Evolutionary conservation across 257 asterid species (phyloP).

Genomic region (Perilla frutescens): DNA sequence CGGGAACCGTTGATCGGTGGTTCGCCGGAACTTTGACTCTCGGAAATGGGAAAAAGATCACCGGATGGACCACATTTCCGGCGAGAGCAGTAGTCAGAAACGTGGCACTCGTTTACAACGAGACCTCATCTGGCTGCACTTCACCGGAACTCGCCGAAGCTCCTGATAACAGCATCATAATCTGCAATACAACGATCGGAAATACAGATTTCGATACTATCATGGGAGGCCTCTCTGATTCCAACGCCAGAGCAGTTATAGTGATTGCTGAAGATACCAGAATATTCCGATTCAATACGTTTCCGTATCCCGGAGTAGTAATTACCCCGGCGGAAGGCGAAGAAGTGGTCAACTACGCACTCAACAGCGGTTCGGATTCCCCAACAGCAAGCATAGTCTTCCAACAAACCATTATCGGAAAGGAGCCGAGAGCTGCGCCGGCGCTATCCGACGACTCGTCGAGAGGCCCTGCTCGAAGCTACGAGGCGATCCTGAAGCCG

Average conservation of each 20-base stretch:
- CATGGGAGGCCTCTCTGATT: background rate
- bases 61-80: slow-evolving; percentile 47
- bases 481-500: slow-evolving; percentile 44
- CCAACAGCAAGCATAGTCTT: slow-evolving; percentile 44
- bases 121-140: slow-evolving; percentile 31
- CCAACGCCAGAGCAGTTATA: slow-evolving; percentile 32
- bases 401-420: slow-evolving; percentile 44
- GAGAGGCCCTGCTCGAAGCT: slow-evolving; percentile 38
- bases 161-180: slow-evolving; percentile 8
- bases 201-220: background rate
- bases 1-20: slow-evolving; percentile 45
- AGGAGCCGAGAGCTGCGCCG: slow-evolving; percentile 44
- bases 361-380: background rate
- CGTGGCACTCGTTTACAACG: slow-evolving; percentile 27
- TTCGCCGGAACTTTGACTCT: slow-evolving; percentile 43
- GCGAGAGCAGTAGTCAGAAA: slow-evolving; percentile 20
- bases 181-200: slow-evolving; percentile 27
- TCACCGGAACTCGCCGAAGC: slow-evolving; percentile 21
- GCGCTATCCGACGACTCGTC: slow-evolving; percentile 40
- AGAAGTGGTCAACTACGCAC: slow-evolving; percentile 29
- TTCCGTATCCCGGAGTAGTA: slow-evolving; percentile 41
- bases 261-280: slow-evolving; percentile 36
- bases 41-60: slow-evolving; percentile 43
- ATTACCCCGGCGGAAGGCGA: slow-evolving; percentile 32
- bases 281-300: slow-evolving; percentile 12